Evolutionary conservation across 2,329 filamentous ascomycete genomes (phyloP).

Genomic region (Hortaea werneckii): DNA sequence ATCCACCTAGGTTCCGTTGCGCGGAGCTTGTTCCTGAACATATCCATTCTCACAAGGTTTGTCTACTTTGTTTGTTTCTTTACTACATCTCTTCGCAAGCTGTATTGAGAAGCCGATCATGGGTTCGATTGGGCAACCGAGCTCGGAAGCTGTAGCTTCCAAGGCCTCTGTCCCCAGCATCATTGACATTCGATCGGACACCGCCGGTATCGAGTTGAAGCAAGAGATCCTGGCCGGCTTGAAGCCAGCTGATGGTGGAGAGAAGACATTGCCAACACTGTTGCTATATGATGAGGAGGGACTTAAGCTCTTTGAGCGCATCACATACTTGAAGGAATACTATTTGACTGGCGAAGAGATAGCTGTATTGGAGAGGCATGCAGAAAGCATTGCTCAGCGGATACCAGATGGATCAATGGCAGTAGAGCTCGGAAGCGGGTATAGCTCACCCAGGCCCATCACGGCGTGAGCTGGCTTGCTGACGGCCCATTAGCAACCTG

Average conservation of each 20-base stretch:
- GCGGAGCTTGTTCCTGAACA: neutral
- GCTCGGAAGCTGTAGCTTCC: neutral
- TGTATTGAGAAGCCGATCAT: neutral
- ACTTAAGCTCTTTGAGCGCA: slow-evolving; percentile 75
- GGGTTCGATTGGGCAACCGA: neutral
- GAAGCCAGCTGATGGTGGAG: slow-evolving; percentile 46
- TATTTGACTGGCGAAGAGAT: slow-evolving; percentile 94
- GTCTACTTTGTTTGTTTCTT: neutral
- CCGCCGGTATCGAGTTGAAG: slow-evolving; percentile 61
- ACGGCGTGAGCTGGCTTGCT: slow-evolving; percentile 1
- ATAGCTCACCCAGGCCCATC: slow-evolving; percentile 13
- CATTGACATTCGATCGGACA: slow-evolving; percentile 68
- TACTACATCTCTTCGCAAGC: neutral
- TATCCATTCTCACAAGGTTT: neutral
- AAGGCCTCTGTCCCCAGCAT: slow-evolving; percentile 38
- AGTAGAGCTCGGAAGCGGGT: slow-evolving; percentile 93
- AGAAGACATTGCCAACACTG: slow-evolving; percentile 67
- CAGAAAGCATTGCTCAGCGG: slow-evolving; percentile 60
- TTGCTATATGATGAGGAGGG: slow-evolving; percentile 72
- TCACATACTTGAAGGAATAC: slow-evolving; percentile 89
- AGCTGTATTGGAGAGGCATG: slow-evolving; percentile 61
- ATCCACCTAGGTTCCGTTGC: neutral
- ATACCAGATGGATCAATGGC: slow-evolving; percentile 68
- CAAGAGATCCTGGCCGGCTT: slow-evolving; percentile 62
- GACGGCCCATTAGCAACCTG: slow-evolving; percentile 57